Evolutionary conservation across 148 eudicot species (phyloP).

Genomic region (Rhododendron williamsianum): DNA sequence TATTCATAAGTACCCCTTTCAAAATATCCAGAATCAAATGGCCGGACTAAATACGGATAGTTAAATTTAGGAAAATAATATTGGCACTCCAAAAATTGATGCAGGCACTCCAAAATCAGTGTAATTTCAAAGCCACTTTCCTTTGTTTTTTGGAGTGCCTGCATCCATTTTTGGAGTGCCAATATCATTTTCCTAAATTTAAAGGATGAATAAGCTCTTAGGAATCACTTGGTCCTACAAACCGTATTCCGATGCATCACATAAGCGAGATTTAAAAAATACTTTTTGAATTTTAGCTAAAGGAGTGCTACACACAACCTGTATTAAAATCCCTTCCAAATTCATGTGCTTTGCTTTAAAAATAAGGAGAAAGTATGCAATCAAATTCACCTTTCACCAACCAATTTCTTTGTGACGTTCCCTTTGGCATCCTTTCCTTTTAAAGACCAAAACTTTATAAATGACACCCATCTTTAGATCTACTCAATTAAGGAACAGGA

Average conservation of each 20-base stretch:
- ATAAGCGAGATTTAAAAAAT: not conserved
- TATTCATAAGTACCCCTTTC: constrained; percentile 4
- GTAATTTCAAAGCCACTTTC: no score
- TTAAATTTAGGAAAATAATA: no score
- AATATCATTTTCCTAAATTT: no score
- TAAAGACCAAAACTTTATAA: constrained; percentile 24
- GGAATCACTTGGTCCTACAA: not conserved
- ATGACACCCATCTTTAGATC: constrained; percentile 18
- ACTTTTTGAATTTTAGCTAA: not conserved
- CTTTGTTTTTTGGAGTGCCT: no score
- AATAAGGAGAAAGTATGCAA: constrained; percentile 25
- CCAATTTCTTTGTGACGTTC: constrained; percentile 20
- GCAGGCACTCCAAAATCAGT: no score
- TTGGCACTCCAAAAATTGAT: no score
- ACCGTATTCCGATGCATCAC: not conserved
- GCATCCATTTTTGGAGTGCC: no score
- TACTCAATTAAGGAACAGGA: constrained; percentile 9
- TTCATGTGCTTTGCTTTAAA: constrained; percentile 30
- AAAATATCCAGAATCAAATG: not conserved
- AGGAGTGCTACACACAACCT: not conserved
- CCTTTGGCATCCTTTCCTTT: constrained; percentile 1
- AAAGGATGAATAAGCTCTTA: not conserved
- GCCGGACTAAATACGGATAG: not conserved
- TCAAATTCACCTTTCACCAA: constrained; percentile 58
- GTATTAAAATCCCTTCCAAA: constrained; percentile 12